Evolutionary conservation across 495 filamentous ascomycete species (phyloP).

Genomic region (Neurospora africana): DNA sequence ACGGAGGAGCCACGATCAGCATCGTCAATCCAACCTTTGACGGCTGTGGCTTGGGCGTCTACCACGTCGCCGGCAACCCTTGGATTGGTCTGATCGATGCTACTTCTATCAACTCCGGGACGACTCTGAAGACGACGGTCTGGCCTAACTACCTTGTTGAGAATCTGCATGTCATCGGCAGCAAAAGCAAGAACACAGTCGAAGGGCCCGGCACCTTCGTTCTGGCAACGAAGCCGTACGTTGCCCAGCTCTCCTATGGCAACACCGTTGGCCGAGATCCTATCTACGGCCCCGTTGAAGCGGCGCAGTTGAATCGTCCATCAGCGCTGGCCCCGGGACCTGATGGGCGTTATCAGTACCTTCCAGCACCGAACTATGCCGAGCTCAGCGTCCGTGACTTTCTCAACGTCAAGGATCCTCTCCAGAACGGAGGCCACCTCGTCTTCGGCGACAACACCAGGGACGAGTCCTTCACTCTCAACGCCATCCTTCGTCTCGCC

Average conservation of each 20-base stretch:
- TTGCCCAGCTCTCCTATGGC: slow-evolving; percentile 27
- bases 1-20: slow-evolving; percentile 46
- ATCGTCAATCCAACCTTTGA: slow-evolving; percentile 38
- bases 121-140: slow-evolving; percentile 23
- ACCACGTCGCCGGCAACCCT: slow-evolving; percentile 38
- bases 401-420: slow-evolving; percentile 34
- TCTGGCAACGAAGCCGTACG: slow-evolving; percentile 13
- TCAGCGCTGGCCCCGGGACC: slow-evolving; percentile 14
- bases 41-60: slow-evolving; percentile 46
- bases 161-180: slow-evolving; percentile 15
- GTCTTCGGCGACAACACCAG: slow-evolving; percentile 26
- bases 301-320: slow-evolving; percentile 15
- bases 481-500: slow-evolving; percentile 27
- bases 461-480: slow-evolving; percentile 30
- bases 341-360: slow-evolving; percentile 21
- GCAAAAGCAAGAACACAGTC: slow-evolving; percentile 22
- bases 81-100: slow-evolving; percentile 33
- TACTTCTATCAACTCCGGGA: slow-evolving; percentile 30
- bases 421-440: slow-evolving; percentile 29
- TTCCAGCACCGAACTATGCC: slow-evolving; percentile 31
- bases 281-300: slow-evolving; percentile 44
- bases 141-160: slow-evolving; percentile 33
- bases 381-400: slow-evolving; percentile 24
- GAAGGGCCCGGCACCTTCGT: slow-evolving; percentile 18
- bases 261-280: slow-evolving; percentile 52